Percentiles rank a stretch among this genome's conserved stretches.
phyloP scores from a whole-genome alignment of 179 eudicot genomes.

The Vitellaria paradoxa region DNA sequence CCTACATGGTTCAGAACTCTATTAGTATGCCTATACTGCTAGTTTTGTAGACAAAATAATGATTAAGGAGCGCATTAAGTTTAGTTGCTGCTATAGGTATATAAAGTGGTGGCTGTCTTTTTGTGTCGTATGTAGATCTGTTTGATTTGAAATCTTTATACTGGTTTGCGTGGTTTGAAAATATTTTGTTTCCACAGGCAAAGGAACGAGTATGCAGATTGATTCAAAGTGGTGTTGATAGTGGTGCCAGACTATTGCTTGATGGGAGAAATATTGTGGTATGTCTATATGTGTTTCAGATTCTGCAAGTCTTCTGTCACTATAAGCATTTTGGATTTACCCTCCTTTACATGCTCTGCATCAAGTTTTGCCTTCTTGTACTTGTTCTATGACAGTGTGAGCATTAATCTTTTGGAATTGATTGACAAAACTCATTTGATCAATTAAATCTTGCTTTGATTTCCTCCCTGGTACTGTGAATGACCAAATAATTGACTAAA shows the following conservation, averaged over 20 bases:
- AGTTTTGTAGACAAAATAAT: constrained; percentile 4
- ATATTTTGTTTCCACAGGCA: constrained; percentile 45
- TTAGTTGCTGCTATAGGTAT: background rate
- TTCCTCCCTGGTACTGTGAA: background rate
- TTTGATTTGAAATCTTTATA: background rate
- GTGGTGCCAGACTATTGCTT: constrained; percentile 79
- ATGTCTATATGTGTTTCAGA: constrained; percentile 7
- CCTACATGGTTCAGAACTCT: constrained; percentile 6
- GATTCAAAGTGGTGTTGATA: constrained; percentile 83
- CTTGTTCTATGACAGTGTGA: background rate
- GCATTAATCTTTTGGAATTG: background rate
- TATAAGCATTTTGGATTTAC: too few relatives aligned
- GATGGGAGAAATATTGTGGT: constrained; percentile 85
- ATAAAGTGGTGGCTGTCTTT: background rate
- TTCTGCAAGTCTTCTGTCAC: background rate
- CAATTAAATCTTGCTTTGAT: background rate
- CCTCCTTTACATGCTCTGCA: background rate
- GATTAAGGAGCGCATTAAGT: background rate
- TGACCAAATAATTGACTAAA: background rate
- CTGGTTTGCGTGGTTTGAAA: background rate
- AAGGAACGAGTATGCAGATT: constrained; percentile 76
- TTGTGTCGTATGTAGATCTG: background rate
- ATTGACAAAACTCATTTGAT: background rate
- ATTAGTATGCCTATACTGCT: background rate
- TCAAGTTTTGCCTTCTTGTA: background rate